Conservation (phyloP, 257 asterid genomes). For the Petunia axillaris region DNA sequence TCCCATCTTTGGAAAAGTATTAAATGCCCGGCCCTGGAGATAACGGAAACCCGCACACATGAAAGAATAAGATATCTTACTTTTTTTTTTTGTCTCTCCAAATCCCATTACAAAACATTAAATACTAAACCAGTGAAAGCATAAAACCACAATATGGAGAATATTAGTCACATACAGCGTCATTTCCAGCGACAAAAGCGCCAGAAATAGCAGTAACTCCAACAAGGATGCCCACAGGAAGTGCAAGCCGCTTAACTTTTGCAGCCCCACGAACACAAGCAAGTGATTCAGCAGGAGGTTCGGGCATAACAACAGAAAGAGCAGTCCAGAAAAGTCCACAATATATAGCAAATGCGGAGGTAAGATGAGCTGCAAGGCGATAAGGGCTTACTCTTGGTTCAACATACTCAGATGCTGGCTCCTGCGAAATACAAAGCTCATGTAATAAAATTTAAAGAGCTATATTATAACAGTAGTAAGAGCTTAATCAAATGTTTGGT, state of each 20-base stretch:
- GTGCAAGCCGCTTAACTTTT: constrained; percentile 74
- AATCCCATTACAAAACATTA: constrained; percentile 13
- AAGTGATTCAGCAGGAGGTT: constrained; percentile 81
- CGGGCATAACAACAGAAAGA: constrained; percentile 93
- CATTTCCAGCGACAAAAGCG: constrained; percentile 99
- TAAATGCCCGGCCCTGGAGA: constrained; percentile 86
- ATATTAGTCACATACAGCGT: constrained; percentile 65
- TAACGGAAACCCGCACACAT: not conserved
- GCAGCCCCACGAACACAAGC: constrained; percentile 93
- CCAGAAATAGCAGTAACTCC: constrained; percentile 92
- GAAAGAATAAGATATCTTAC: not conserved
- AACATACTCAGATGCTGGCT: constrained; percentile 70
- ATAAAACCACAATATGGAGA: not conserved
- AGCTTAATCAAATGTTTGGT: constrained; percentile 29
- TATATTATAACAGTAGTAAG: constrained; percentile 4
- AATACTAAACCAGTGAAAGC: not conserved
- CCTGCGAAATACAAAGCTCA: constrained; percentile 48
- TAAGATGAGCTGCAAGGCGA: constrained; percentile 95
- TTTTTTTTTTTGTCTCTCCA: not conserved
- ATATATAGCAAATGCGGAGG: constrained; percentile 88
- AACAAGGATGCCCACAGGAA: constrained; percentile 81
- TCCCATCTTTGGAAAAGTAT: constrained; percentile 97
- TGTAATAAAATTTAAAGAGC: constrained; percentile 20
- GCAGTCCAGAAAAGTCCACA: constrained; percentile 94
- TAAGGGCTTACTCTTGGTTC: constrained; percentile 99